A percentile compares a stretch with the other conserved stretches of the same genome.
Conservation (phyloP, 306 rosid species). For the Abrus pulchellus region DNA sequence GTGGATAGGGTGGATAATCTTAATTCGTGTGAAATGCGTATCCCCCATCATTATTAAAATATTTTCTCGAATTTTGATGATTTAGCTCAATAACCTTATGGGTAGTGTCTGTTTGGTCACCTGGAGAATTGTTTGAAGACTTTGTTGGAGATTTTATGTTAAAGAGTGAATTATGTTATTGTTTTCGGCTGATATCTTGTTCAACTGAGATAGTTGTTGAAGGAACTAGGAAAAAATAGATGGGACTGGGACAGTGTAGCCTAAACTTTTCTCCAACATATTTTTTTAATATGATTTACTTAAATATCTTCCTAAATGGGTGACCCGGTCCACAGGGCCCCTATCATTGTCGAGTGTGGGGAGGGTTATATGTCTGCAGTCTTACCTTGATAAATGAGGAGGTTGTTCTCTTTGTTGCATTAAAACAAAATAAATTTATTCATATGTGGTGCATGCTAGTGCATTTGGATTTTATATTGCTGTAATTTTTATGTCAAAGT, state of each 20-base stretch:
- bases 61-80: background rate
- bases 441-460: constrained; percentile 26
- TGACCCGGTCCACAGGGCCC: background rate
- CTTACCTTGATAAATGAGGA: background rate
- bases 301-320: constrained; percentile 19
- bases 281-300: background rate
- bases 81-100: background rate
- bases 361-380: constrained; percentile 14
- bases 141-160: background rate
- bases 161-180: constrained; percentile 14
- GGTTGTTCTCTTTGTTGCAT: constrained; percentile 3
- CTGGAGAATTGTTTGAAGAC: constrained; percentile 1
- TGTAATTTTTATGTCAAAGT: constrained; percentile 26
- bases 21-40: background rate
- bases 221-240: constrained; percentile 24
- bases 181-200: constrained; percentile 19
- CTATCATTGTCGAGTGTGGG: background rate
- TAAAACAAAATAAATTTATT: constrained; percentile 8
- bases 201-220: constrained; percentile 24
- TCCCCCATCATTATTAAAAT: background rate
- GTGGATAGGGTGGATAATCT: background rate
- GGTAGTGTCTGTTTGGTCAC: constrained; percentile 34
- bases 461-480: constrained; percentile 27
- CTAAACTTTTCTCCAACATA: background rate
- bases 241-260: constrained; percentile 15